Evolutionary conservation across 805 yeast genomes (phyloP).

Genomic region (Candida wancherniae): DNA sequence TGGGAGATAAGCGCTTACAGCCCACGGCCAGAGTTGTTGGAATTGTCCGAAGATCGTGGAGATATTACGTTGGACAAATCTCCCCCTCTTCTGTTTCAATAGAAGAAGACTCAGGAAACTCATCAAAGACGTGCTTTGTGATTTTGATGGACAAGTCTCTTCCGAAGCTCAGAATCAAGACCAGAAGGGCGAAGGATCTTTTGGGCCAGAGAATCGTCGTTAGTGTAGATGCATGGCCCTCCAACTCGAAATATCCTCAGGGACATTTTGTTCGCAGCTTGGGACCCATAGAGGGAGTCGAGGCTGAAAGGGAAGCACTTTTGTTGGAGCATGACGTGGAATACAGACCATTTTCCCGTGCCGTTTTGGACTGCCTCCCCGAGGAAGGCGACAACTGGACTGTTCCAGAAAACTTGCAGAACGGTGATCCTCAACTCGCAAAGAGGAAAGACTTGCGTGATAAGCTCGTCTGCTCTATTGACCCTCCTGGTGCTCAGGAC

Average conservation of each 20-base stretch:
- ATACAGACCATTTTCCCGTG: slow-evolving; percentile 89
- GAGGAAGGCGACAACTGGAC: slow-evolving; percentile 90
- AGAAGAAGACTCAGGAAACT: slow-evolving; percentile 51
- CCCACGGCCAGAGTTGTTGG: slow-evolving; percentile 97
- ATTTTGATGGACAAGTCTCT: slow-evolving; percentile 83
- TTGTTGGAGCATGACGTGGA: slow-evolving; percentile 94
- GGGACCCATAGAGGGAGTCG: slow-evolving; percentile 86
- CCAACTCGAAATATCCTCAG: slow-evolving; percentile 76
- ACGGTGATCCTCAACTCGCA: slow-evolving; percentile 49
- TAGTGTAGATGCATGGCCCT: slow-evolving; percentile 90
- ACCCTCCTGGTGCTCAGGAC: slow-evolving; percentile 98
- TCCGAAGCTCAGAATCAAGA: slow-evolving; percentile 81
- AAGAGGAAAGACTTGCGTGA: slow-evolving; percentile 85
- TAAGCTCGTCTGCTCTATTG: slow-evolving; percentile 87
- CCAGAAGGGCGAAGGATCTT: slow-evolving; percentile 79
- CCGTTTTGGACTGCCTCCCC: slow-evolving; percentile 90
- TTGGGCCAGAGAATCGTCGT: slow-evolving; percentile 88
- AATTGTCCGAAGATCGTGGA: slow-evolving; percentile 85
- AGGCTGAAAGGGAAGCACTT: slow-evolving; percentile 95
- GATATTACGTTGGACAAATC: slow-evolving; percentile 92
- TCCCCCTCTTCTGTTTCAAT: slow-evolving; percentile 64
- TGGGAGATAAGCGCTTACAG: slow-evolving; percentile 48
- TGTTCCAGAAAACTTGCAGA: slow-evolving; percentile 61
- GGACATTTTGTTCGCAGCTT: slow-evolving; percentile 91
- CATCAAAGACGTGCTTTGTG: slow-evolving; percentile 77